Evolutionary conservation across 192 early-diverging fungal species (phyloP).

Genomic region (Coemansia sp.): DNA sequence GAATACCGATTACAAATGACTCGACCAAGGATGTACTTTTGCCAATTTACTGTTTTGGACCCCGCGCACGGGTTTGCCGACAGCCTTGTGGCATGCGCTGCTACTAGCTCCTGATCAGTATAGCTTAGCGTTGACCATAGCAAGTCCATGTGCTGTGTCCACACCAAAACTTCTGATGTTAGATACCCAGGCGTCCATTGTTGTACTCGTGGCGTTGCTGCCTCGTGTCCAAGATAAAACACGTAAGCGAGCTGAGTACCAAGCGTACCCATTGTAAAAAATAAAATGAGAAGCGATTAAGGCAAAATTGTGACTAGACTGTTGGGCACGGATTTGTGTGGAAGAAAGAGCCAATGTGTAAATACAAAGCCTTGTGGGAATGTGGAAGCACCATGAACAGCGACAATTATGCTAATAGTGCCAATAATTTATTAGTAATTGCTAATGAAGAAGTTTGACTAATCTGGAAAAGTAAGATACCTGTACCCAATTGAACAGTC

Average conservation of each 20-base stretch:
- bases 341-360: neutral
- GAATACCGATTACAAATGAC: constrained; percentile 18
- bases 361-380: neutral
- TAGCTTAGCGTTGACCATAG: constrained; percentile 21
- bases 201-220: neutral
- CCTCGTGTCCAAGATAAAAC: constrained; percentile 11
- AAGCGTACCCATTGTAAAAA: constrained; percentile 21
- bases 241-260: constrained; percentile 38
- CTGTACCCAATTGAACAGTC: too few species aligned
- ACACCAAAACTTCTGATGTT: constrained; percentile 1
- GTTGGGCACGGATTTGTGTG: neutral
- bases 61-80: neutral
- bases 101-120: neutral
- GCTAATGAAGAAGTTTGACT: too few species aligned
- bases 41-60: neutral
- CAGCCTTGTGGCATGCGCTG: constrained; percentile 2
- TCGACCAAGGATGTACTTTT: constrained; percentile 2
- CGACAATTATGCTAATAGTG: too few species aligned
- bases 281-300: neutral
- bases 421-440: too few species aligned
- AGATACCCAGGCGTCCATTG: constrained; percentile 19
- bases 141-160: constrained; percentile 38
- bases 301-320: neutral
- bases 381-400: neutral
- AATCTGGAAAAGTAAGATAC: too few species aligned